Percentiles rank a stretch among this genome's conserved stretches.
These are phyloP conservation scores for Suillus subluteus DNA, from an alignment of 768 basidiomycete genomes.

Conservation along the genomic window DNA sequence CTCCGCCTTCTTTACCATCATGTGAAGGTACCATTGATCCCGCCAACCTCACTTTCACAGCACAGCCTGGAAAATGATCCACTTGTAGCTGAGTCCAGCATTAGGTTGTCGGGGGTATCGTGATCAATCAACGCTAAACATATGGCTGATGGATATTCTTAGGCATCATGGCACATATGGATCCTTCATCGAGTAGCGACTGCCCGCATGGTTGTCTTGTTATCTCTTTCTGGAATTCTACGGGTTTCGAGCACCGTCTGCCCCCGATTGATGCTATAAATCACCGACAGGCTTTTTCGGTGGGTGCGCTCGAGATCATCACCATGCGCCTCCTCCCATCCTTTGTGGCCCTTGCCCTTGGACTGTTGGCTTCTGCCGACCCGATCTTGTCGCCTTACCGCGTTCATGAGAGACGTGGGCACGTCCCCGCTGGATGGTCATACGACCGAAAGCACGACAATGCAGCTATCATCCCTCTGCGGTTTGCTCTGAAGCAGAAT, in stretches of 20 bases:
- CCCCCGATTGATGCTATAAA: neutral
- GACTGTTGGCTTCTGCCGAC: conserved; percentile 1
- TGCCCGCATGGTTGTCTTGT: conserved; percentile 4
- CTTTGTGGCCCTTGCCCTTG: conserved; percentile 6
- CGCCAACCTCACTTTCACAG: neutral
- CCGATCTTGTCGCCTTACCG: conserved; percentile 43
- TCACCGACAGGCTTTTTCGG: neutral
- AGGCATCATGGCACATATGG: neutral
- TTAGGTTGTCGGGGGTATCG: neutral
- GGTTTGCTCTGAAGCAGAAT: conserved; percentile 50
- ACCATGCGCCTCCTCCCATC: conserved; percentile 7
- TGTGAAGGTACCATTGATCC: neutral
- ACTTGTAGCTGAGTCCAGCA: neutral
- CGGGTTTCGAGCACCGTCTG: neutral
- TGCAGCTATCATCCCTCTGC: conserved; percentile 45
- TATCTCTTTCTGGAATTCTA: conserved; percentile 3
- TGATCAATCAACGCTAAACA: neutral
- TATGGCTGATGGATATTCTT: conserved; percentile 5
- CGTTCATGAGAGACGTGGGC: conserved; percentile 40
- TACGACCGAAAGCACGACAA: conserved; percentile 38
- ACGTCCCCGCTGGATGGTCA: conserved; percentile 41
- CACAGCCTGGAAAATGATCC: neutral
- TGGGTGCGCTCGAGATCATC: neutral
- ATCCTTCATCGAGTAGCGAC: neutral
- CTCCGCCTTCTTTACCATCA: neutral